phyloP scores from a whole-genome alignment of 345 rosid genomes.

The Bruguiera gymnorhiza region DNA sequence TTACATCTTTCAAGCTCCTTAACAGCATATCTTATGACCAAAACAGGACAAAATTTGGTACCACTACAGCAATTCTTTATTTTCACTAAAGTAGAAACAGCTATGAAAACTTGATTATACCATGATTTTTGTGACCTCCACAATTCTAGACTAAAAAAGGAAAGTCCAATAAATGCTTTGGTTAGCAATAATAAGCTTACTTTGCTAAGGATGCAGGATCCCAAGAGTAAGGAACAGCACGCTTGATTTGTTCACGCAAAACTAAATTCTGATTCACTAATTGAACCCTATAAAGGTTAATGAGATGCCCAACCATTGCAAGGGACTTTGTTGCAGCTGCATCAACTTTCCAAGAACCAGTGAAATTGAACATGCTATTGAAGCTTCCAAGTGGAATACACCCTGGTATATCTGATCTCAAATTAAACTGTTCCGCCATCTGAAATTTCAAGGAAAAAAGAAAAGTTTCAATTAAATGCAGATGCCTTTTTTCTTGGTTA shows the following conservation, averaged over 20 bases:
- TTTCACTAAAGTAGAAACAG: constrained; percentile 10
- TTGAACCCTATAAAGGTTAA: constrained; percentile 63
- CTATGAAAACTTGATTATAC: constrained; percentile 46
- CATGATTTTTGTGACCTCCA: not conserved
- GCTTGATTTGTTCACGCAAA: constrained; percentile 63
- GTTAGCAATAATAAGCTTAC: constrained; percentile 28
- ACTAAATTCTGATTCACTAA: constrained; percentile 50
- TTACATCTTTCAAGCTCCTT: too few relatives aligned
- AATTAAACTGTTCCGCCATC: constrained; percentile 84
- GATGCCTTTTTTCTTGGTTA: too few relatives aligned
- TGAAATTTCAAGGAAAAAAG: constrained; percentile 36
- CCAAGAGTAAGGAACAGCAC: constrained; percentile 89
- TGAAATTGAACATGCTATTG: constrained; percentile 93
- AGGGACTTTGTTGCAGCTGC: constrained; percentile 94
- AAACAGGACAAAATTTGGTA: constrained; percentile 63
- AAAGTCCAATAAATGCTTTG: not conserved
- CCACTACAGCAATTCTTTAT: constrained; percentile 44
- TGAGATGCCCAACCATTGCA: constrained; percentile 77
- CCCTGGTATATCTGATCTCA: constrained; percentile 70
- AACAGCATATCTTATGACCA: too few relatives aligned
- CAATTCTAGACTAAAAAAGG: not conserved
- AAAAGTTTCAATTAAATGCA: constrained; percentile 4
- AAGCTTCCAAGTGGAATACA: constrained; percentile 88
- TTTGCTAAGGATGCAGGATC: constrained; percentile 96
- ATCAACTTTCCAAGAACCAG: constrained; percentile 91